Evolutionary conservation across 129 eudicot species (phyloP).

Genomic region (Helichrysum umbraculigerum): DNA sequence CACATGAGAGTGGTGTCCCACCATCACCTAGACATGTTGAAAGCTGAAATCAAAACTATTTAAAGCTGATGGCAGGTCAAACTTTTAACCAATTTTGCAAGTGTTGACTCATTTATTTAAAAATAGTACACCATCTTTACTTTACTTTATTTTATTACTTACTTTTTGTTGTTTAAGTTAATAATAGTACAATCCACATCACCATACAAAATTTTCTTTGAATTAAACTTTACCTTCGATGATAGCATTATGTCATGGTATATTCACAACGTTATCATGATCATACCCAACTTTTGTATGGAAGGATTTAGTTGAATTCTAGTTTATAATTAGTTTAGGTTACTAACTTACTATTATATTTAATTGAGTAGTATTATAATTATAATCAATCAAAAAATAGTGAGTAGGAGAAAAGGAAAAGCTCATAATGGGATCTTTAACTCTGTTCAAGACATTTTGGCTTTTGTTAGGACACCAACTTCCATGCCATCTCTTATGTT

Average conservation of each 20-base stretch:
- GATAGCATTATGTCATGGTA: too few species aligned
- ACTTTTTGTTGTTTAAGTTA: constrained; percentile 6
- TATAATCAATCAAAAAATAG: too few species aligned
- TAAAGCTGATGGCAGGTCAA: constrained; percentile 33
- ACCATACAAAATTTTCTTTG: neutral
- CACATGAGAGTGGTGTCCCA: constrained; percentile 34
- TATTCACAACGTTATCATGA: neutral
- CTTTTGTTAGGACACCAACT: constrained; percentile 49
- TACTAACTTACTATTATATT: too few species aligned
- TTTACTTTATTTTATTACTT: constrained; percentile 15
- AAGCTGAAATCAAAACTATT: constrained; percentile 23
- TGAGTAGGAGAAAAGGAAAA: constrained; percentile 19
- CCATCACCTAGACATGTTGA: constrained; percentile 27
- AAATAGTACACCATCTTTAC: constrained; percentile 31
- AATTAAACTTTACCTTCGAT: neutral
- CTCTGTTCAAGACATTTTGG: constrained; percentile 36
- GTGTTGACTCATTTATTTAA: constrained; percentile 32
- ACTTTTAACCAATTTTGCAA: constrained; percentile 23
- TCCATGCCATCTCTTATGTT: constrained; percentile 38
- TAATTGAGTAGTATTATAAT: too few species aligned
- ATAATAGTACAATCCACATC: constrained; percentile 20
- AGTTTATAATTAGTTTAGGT: too few species aligned
- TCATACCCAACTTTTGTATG: neutral
- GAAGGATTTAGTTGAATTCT: neutral
- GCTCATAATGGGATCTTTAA: constrained; percentile 40